Conservation (phyloP, 768 basidiomycete species). For the Lentinula raphanica region DNA sequence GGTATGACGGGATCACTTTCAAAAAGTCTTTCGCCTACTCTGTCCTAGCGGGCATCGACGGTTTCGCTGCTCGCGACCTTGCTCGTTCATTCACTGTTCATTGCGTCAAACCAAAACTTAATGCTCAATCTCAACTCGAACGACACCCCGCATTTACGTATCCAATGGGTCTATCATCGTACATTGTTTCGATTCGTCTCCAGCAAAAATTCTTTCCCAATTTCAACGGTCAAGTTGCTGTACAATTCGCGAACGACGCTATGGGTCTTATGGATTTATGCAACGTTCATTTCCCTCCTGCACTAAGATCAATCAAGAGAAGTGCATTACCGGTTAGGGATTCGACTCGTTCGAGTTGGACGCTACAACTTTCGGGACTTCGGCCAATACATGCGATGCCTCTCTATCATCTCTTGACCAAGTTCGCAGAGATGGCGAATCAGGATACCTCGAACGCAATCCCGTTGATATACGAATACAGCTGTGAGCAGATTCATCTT, state of each 20-base stretch:
- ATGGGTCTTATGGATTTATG: not conserved
- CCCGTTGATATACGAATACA: not conserved
- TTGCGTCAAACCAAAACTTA: not conserved
- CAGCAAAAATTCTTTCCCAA: not conserved
- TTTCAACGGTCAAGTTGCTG: not conserved
- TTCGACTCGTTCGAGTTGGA: not conserved
- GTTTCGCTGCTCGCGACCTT: not conserved
- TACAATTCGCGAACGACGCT: not conserved
- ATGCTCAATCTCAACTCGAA: not conserved
- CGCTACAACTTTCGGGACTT: not conserved
- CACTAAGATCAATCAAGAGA: not conserved
- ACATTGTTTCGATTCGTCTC: not conserved
- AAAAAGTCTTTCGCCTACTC: not conserved
- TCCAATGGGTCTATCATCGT: not conserved
- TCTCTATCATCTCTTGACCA: not conserved
- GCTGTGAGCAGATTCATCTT: not conserved
- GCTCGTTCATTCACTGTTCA: not conserved
- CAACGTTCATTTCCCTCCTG: not conserved
- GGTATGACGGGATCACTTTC: not conserved
- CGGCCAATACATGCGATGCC: too few relatives aligned
- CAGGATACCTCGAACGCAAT: not conserved
- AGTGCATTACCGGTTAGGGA: not conserved
- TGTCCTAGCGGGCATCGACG: not conserved
- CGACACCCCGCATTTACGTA: not conserved
- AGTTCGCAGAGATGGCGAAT: not conserved